Evolutionary conservation across 805 yeast genomes (phyloP), one percentile per base, ranked within the genome.

Genomic region (Sporopachydermia lactativora): DNA sequence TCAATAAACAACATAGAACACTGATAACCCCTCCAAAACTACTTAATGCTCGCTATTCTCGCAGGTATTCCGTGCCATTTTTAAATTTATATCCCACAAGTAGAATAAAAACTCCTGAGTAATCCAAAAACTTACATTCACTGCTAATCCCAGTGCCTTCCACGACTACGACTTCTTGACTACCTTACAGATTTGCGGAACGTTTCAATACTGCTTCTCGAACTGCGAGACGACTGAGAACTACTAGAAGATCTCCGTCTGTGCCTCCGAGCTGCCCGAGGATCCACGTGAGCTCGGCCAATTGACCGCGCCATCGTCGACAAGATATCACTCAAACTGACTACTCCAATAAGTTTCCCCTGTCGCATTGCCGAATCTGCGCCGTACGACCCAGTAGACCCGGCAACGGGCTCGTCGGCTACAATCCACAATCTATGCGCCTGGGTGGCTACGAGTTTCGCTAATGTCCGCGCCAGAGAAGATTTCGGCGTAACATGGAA

Each of bases 391-490:
- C 40, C 36, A 55, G 54, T 14, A 55, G 65, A 5, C 76, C 78
- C 48, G 77, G 82, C 13, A 24, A n/a, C 8, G 8, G 31, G 13
- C n/a, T 24, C 31, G n/a, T 24, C 31, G 13, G 31, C 31, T 15
- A 81, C 89, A 39, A 82, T 75, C 92, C 92, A 81, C 42, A 82
- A 62, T 57, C 98, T 71, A 61, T 89, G 98, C 2, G 95, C 75
- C 58, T 80, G 79, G 1, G 98, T 89, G 4, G 98, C 97, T 11
- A 89, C 97, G 49, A 89, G 66, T 58, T 92, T 89, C 24, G 97
- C 97, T 53, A 92, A 71, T 5, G 94, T 85, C 57, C 95, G 73
- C 24, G 85, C 94, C 39, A 92, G 67, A 0, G 92, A 77, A 5
- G 94, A 75, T 35, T 71, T 70, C 45, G 75, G 73, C 46, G 83